Percentiles rank a stretch among this genome's conserved stretches.
phyloP scores from a whole-genome alignment of 2,329 filamentous ascomycete genomes.

The Alternaria triticimaculans region DNA sequence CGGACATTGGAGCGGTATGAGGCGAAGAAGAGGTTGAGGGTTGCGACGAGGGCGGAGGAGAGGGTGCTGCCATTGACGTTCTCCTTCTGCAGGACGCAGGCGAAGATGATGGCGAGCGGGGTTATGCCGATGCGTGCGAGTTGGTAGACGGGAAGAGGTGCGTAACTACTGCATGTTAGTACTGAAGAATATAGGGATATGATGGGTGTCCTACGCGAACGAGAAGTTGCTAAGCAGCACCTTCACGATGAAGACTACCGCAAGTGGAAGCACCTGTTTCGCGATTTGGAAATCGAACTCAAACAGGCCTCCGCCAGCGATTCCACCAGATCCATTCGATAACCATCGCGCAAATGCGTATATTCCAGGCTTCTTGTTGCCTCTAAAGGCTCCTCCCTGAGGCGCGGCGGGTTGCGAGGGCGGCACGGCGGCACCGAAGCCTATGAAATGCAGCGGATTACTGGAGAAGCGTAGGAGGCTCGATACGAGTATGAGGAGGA shows the following conservation, averaged over 20 bases:
- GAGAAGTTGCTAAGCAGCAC: slow-evolving; percentile 62
- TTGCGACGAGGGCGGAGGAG: slow-evolving; percentile 58
- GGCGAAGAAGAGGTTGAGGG: slow-evolving; percentile 59
- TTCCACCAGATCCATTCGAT: slow-evolving; percentile 53
- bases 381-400: slow-evolving; percentile 40
- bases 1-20: slow-evolving; percentile 54
- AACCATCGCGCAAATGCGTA: slow-evolving; percentile 47
- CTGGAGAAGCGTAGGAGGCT: slow-evolving; percentile 57
- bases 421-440: slow-evolving; percentile 54
- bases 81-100: slow-evolving; percentile 55
- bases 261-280: slow-evolving; percentile 57
- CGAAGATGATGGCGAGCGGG: slow-evolving; percentile 58
- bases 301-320: slow-evolving; percentile 61
- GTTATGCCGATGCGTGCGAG: slow-evolving; percentile 60
- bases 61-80: slow-evolving; percentile 57
- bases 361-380: slow-evolving; percentile 30
- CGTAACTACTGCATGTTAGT: slow-evolving; percentile 50
- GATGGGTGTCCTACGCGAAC: slow-evolving; percentile 53
- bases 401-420: slow-evolving; percentile 49
- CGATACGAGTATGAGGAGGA: slow-evolving; percentile 56
- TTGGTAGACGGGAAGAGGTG: slow-evolving; percentile 60
- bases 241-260: slow-evolving; percentile 59
- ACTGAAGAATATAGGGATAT: not conserved
- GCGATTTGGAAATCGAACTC: slow-evolving; percentile 59
- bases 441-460: slow-evolving; percentile 50